These are phyloP conservation scores for Arxiozyma telluris DNA, from an alignment of 1,139 yeast genomes.

Conservation along the genomic window DNA sequence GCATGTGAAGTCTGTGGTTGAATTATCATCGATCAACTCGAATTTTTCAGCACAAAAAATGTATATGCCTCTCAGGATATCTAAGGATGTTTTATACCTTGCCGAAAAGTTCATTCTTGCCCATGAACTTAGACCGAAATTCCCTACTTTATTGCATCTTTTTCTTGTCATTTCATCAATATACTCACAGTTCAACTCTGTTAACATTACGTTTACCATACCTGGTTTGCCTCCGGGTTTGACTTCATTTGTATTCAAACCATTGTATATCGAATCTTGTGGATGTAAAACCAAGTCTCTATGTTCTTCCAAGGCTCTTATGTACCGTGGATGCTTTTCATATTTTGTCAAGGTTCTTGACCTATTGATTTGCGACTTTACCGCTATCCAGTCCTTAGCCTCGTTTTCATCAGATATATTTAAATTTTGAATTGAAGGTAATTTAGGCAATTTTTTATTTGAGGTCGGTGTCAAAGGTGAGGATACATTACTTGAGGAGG, in stretches of 20 bases:
- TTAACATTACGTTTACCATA: slow-evolving; percentile 27
- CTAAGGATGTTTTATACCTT: slow-evolving; percentile 41
- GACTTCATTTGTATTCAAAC: slow-evolving; percentile 40
- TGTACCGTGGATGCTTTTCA: slow-evolving; percentile 63
- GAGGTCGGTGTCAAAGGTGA: slow-evolving; percentile 22
- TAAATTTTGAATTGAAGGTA: slow-evolving; percentile 25
- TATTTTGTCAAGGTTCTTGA: slow-evolving; percentile 62
- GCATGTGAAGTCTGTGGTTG: slow-evolving; percentile 26
- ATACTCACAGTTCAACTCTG: slow-evolving; percentile 29
- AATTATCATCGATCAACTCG: slow-evolving; percentile 33
- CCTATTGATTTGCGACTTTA: slow-evolving; percentile 57
- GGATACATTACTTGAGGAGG: slow-evolving; percentile 6
- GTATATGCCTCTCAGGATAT: slow-evolving; percentile 53
- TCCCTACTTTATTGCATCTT: slow-evolving; percentile 24
- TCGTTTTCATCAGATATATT: slow-evolving; percentile 19
- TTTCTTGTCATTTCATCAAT: slow-evolving; percentile 26
- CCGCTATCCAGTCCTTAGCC: slow-evolving; percentile 40
- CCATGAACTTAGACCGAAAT: slow-evolving; percentile 38
- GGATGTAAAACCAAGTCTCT: slow-evolving; percentile 62
- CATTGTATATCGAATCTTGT: slow-evolving; percentile 48
- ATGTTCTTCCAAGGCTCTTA: slow-evolving; percentile 58
- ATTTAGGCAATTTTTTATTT: slow-evolving; percentile 18
- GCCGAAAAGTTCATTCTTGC: slow-evolving; percentile 27
- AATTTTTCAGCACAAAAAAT: slow-evolving; percentile 49
- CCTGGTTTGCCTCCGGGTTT: slow-evolving; percentile 28